phyloP scores from a whole-genome alignment of 345 rosid genomes.

The Erysimum cheiranthoides region DNA sequence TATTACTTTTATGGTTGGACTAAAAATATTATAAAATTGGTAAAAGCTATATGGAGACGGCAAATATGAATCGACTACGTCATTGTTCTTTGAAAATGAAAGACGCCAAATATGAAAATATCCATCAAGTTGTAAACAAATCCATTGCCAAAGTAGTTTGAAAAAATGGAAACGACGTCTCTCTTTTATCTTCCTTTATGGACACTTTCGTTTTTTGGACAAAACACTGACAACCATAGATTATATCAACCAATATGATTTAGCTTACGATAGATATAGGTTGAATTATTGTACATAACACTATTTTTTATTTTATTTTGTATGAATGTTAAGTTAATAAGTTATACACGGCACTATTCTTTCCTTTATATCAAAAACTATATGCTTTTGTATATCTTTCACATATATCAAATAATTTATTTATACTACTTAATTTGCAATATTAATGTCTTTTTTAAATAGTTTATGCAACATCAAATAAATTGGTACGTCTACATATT shows the following conservation, averaged over 20 bases:
- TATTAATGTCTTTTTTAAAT: neutral
- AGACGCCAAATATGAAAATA: conserved; percentile 45
- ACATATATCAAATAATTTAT: neutral
- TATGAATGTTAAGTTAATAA: no score
- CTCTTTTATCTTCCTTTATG: conserved; percentile 25
- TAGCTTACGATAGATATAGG: neutral
- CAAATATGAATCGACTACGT: conserved; percentile 40
- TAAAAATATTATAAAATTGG: neutral
- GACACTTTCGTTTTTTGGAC: conserved; percentile 11
- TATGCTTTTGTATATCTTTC: neutral
- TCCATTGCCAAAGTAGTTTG: conserved; percentile 15
- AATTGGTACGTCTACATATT: neutral
- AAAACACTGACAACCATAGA: neutral
- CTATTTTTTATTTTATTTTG: neutral
- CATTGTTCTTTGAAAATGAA: conserved; percentile 31
- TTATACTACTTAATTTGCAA: neutral
- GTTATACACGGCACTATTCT: neutral
- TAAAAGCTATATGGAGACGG: conserved; percentile 31
- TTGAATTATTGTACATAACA: neutral
- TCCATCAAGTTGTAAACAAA: conserved; percentile 36
- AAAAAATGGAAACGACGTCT: conserved; percentile 20
- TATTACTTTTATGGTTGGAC: neutral
- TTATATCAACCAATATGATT: conserved; percentile 15
- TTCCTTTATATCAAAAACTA: neutral
- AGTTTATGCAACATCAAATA: neutral